These are phyloP conservation scores for Lotmaria passim DNA, from an alignment of 208 protist species.

Conservation along the genomic window DNA sequence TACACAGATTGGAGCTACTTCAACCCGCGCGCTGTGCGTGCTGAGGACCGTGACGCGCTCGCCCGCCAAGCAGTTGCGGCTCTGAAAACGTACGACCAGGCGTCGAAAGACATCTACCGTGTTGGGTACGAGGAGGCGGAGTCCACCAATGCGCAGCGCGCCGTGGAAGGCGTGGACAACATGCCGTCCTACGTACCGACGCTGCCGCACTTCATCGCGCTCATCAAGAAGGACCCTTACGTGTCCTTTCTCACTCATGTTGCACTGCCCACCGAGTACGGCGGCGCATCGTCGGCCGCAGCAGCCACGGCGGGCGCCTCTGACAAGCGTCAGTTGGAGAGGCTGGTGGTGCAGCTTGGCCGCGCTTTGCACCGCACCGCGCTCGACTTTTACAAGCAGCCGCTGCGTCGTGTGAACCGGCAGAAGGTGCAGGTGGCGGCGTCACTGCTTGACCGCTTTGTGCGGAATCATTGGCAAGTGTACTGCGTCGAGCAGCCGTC, in stretches of 20 bases:
- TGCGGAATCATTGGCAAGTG: slow-evolving; percentile 38
- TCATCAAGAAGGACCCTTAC: slow-evolving; percentile 73
- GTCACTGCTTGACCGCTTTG: slow-evolving; percentile 73
- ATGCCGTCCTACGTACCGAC: slow-evolving; percentile 70
- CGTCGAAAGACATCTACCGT: slow-evolving; percentile 71
- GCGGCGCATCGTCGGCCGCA: not conserved
- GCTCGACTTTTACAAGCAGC: slow-evolving; percentile 74
- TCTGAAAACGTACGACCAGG: slow-evolving; percentile 67
- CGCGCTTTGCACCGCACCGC: slow-evolving; percentile 62
- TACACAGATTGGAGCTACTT: slow-evolving; percentile 86
- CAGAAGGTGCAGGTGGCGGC: slow-evolving; percentile 86
- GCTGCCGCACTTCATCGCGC: slow-evolving; percentile 71
- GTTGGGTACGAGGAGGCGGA: slow-evolving; percentile 56
- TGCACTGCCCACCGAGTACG: slow-evolving; percentile 40
- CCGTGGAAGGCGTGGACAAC: slow-evolving; percentile 39
- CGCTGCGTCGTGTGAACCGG: slow-evolving; percentile 65
- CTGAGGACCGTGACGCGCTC: slow-evolving; percentile 73
- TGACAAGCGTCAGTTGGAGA: slow-evolving; percentile 52
- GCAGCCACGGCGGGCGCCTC: not conserved
- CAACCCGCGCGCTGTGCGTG: slow-evolving; percentile 80
- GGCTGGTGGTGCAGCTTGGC: slow-evolving; percentile 62
- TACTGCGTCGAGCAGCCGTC: slow-evolving; percentile 26
- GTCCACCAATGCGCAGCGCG: slow-evolving; percentile 27
- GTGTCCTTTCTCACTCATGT: slow-evolving; percentile 77
- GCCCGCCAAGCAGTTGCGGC: slow-evolving; percentile 54